Conservation (phyloP, 306 rosid genomes). For the Spatholobus suberectus region DNA sequence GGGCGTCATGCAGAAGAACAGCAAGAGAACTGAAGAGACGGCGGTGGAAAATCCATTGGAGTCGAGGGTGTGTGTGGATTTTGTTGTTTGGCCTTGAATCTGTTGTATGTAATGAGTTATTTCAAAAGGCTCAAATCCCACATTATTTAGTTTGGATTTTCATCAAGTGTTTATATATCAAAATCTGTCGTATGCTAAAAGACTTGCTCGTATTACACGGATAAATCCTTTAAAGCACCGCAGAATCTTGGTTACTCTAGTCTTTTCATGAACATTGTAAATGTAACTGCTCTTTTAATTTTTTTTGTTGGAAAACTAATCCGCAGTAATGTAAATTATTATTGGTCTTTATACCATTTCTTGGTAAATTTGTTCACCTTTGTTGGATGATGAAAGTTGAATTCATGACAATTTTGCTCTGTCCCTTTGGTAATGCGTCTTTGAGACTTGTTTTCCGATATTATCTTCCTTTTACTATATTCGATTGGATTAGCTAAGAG, state of each 20-base stretch:
- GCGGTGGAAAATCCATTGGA: conserved; percentile 38
- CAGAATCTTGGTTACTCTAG: not conserved
- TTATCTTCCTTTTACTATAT: not conserved
- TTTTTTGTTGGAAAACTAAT: not conserved
- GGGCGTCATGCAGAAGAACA: not conserved
- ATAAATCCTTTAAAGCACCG: too few relatives aligned
- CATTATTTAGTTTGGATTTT: too few relatives aligned
- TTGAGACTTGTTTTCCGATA: not conserved
- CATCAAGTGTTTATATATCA: too few relatives aligned
- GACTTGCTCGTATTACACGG: too few relatives aligned
- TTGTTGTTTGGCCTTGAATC: conserved; percentile 51
- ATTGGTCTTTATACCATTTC: not conserved
- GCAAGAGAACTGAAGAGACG: not conserved
- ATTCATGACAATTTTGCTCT: not conserved
- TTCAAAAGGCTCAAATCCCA: too few relatives aligned
- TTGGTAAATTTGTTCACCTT: not conserved
- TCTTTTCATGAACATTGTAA: not conserved
- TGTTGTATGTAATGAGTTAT: too few relatives aligned
- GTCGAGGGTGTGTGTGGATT: conserved; percentile 47
- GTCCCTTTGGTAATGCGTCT: not conserved
- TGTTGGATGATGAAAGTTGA: not conserved
- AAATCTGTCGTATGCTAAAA: too few relatives aligned
- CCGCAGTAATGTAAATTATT: not conserved
- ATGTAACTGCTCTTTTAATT: not conserved
- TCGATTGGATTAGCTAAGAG: not conserved